These are phyloP conservation scores for Endotrypanum monterogeii DNA, from an alignment of 208 protist species.

Conservation along the genomic window DNA sequence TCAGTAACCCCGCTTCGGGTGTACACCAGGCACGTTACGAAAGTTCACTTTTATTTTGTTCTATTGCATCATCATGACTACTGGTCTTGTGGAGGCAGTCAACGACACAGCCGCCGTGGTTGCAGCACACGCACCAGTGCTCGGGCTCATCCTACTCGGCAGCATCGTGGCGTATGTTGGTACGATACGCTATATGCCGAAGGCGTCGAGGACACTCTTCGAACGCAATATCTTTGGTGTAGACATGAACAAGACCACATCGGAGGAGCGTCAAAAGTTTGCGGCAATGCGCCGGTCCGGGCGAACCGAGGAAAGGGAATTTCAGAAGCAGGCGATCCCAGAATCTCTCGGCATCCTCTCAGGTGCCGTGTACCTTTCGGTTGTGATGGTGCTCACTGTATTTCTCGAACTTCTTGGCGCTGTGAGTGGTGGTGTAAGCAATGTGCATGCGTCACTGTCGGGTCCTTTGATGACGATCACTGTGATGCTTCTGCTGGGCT, in stretches of 20 bases:
- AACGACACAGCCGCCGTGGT: constrained; percentile 32
- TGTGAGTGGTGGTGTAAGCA: constrained; percentile 18
- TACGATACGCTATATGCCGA: constrained; percentile 67
- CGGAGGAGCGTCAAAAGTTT: constrained; percentile 57
- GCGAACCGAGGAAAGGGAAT: constrained; percentile 30
- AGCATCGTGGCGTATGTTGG: constrained; percentile 68
- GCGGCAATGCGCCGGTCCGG: constrained; percentile 34
- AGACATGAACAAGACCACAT: constrained; percentile 96
- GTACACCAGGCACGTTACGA: not conserved
- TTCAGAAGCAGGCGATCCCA: constrained; percentile 55
- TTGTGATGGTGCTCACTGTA: constrained; percentile 52
- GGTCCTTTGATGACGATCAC: constrained; percentile 95
- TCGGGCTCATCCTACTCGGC: constrained; percentile 43
- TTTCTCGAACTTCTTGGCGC: constrained; percentile 29
- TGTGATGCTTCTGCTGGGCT: constrained; percentile 99
- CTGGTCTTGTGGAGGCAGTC: constrained; percentile 6
- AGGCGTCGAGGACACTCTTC: constrained; percentile 62
- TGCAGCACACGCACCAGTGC: constrained; percentile 43
- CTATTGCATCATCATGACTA: constrained; percentile 1
- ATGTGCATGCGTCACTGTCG: constrained; percentile 51
- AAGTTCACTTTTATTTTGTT: not conserved
- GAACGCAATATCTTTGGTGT: constrained; percentile 91
- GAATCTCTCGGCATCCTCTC: constrained; percentile 82
- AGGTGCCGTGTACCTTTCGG: constrained; percentile 75
- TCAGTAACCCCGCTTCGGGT: not conserved